Evolutionary conservation across 2,329 filamentous ascomycete genomes (phyloP), one percentile per base, ranked within the genome.

Genomic region (Fusarium floridanum): DNA sequence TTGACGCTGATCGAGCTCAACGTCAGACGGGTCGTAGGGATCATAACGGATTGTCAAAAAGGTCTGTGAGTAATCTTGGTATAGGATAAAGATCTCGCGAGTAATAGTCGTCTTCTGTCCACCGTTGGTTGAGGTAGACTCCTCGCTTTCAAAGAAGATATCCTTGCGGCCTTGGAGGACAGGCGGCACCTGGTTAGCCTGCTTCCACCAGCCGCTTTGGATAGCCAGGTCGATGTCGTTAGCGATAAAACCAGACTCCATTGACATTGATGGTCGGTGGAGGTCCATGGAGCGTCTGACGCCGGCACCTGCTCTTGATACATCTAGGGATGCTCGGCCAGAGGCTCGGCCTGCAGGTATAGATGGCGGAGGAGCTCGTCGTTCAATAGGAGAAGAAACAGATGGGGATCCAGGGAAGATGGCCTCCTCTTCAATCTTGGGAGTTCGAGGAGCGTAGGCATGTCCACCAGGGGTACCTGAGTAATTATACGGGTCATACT

Each of bases 21-120:
- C 93, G 78, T 96, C 92, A 2, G 89, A 86, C 4, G 93, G 89
- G 80, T 97, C 91, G 63, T 91, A 89, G 1, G 92, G 86, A 81
- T 98, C 94, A 81, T 93, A 98, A 61, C 89, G 91, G 20, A 92
- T 93, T 0, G 92, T 95, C 78, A 99, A 90, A 73, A 97, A 88
- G 0, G 96, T 98, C 81, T 98, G 97, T 20, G 95, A 98, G 83
- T 99, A 99, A 84, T 99, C 97, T 79, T 95, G 92, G 85, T 94
- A 99, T 10, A 99, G 85, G n/a, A 98, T 87, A 77, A 93, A 97
- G 48, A 98, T 88, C 69, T 95, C 91, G 75, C 95, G 95, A 8
- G 92, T 94, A 22, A 97, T 86, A 1, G 88, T 89, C 1, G 91
- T 91, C 81, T 92, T 92, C 29, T 93, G 91, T 32, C 92, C 92